A percentile compares a stretch with the other conserved stretches of the same genome.
phyloP scores from a whole-genome alignment of 176 grass and related monocot species.

The Panicum miliaceum region DNA sequence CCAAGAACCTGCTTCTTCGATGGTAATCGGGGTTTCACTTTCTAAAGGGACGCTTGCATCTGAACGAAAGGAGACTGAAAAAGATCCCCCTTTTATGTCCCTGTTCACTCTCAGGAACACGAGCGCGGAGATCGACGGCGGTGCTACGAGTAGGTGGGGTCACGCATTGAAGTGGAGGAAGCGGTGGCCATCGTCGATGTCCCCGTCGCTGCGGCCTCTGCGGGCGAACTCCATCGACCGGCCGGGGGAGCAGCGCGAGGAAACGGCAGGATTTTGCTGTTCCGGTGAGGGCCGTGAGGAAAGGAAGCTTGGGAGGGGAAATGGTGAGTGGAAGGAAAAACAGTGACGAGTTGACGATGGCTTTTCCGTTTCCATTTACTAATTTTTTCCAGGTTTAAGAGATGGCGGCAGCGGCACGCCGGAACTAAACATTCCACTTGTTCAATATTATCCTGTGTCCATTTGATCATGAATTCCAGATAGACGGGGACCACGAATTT shows the following conservation, averaged over 20 bases:
- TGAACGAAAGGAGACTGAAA: background rate
- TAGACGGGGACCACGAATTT: too few species aligned
- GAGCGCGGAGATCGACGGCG: background rate
- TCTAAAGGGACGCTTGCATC: background rate
- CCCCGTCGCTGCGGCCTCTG: conserved; percentile 19
- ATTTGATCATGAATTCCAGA: too few species aligned
- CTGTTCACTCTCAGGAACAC: background rate
- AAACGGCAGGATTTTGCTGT: background rate
- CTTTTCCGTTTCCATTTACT: too few species aligned
- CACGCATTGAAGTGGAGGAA: background rate
- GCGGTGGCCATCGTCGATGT: background rate
- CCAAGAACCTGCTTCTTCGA: background rate
- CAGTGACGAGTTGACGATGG: background rate
- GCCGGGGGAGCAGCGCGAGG: conserved; percentile 1
- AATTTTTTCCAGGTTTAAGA: too few species aligned
- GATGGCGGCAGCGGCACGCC: too few species aligned
- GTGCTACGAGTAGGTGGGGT: background rate
- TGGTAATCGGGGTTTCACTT: background rate
- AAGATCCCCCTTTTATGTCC: background rate
- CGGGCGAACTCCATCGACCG: conserved; percentile 43
- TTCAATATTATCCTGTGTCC: too few species aligned
- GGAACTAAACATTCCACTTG: too few species aligned
- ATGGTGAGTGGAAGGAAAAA: background rate
- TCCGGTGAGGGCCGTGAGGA: background rate
- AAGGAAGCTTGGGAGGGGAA: background rate